A percentile compares a stretch with the other conserved stretches of the same genome.
Conservation (phyloP, 306 rosid genomes). For the Cicer cuneatum region DNA sequence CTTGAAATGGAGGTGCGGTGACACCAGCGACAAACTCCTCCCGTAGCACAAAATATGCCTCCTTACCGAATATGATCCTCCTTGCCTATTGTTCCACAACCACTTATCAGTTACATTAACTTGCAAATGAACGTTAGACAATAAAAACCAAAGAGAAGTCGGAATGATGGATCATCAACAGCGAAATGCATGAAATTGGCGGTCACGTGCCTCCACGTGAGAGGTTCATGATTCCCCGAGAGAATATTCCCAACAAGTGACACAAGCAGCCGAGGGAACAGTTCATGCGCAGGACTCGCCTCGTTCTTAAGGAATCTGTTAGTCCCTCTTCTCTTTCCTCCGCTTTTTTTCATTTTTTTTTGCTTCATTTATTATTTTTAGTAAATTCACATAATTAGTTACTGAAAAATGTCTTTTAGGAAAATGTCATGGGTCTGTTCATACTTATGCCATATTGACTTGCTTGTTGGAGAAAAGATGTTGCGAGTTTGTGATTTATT, state of each 20-base stretch:
- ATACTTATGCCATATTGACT: slow-evolving; percentile 25
- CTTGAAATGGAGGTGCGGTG: too few species aligned
- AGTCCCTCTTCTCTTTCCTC: slow-evolving; percentile 12
- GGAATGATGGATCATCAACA: slow-evolving; percentile 88
- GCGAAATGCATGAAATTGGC: slow-evolving; percentile 95
- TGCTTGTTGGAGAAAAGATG: slow-evolving; percentile 34
- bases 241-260: slow-evolving; percentile 84
- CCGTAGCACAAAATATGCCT: too few species aligned
- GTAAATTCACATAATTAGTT: neutral
- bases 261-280: slow-evolving; percentile 94
- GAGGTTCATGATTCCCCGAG: slow-evolving; percentile 82
- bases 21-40: too few species aligned
- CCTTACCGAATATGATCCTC: too few species aligned
- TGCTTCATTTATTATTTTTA: neutral
- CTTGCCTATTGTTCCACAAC: too few species aligned
- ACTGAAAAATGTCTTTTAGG: neutral
- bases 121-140: too few species aligned
- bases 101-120: too few species aligned
- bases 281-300: slow-evolving; percentile 95
- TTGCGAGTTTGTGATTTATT: slow-evolving; percentile 8
- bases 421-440: slow-evolving; percentile 21
- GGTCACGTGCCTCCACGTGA: slow-evolving; percentile 85
- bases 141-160: slow-evolving; percentile 68
- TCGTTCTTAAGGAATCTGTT: slow-evolving; percentile 86
- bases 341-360: neutral